Evolutionary conservation across 352 stramenopile species (phyloP).

Genomic region (Phytopythium boreale): DNA sequence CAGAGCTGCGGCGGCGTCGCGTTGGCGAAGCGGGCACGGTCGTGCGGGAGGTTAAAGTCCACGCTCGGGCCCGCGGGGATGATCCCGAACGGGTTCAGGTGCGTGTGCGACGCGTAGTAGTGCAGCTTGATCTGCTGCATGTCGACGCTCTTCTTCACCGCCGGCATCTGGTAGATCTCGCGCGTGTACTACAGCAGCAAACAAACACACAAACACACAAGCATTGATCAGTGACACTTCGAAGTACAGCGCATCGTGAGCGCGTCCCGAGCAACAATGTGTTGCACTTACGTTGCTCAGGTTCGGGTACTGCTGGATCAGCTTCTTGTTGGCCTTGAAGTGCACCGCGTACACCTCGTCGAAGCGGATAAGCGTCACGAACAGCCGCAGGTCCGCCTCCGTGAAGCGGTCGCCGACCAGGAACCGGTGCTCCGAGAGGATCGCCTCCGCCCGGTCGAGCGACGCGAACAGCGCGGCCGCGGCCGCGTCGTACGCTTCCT

Average conservation of each 20-base stretch:
- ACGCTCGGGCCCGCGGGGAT: conserved; percentile 78
- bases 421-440: conserved; percentile 63
- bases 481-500: conserved; percentile 86
- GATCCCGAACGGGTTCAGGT: conserved; percentile 93
- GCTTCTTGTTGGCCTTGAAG: conserved; percentile 88
- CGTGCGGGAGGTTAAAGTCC: conserved; percentile 51
- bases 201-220: neutral
- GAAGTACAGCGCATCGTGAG: neutral
- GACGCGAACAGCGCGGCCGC: conserved; percentile 60
- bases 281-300: conserved; percentile 56
- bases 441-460: conserved; percentile 68
- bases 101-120: conserved; percentile 95
- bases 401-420: conserved; percentile 63
- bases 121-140: conserved; percentile 97
- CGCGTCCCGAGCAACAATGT: neutral
- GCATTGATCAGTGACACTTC: too few species aligned
- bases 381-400: conserved; percentile 77
- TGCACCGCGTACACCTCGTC: conserved; percentile 83
- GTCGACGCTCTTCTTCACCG: conserved; percentile 84
- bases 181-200: conserved; percentile 56
- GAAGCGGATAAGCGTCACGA: conserved; percentile 76
- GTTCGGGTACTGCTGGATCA: conserved; percentile 86
- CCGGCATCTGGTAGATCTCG: conserved; percentile 92
- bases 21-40: conserved; percentile 56
- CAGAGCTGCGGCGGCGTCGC: conserved; percentile 18